Conservation (phyloP, 441 rosid genomes). For the Arabidopsis lyrata region DNA sequence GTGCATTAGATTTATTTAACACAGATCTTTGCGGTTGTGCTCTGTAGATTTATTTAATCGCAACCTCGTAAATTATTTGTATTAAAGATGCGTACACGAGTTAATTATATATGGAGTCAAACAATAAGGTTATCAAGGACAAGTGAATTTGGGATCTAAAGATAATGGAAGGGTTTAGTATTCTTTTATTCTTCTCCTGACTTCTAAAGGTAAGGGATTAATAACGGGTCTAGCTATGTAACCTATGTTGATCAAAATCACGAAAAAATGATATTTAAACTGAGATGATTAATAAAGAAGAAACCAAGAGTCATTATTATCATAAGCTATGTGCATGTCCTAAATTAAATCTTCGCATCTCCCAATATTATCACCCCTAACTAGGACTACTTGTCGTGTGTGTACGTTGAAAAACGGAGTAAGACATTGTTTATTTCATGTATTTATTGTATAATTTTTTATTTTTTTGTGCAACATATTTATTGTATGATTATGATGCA, state of each 20-base stretch:
- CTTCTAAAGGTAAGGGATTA: not conserved
- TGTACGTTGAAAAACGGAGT: constrained; percentile 24
- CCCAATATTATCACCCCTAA: constrained; percentile 33
- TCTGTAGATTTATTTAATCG: constrained; percentile 54
- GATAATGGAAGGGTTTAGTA: not conserved
- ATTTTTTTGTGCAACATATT: not conserved
- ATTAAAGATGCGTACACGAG: not conserved
- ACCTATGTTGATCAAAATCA: not conserved
- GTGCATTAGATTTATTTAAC: constrained; percentile 11
- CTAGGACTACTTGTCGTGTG: constrained; percentile 40
- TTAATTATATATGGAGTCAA: constrained; percentile 9
- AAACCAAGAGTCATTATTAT: constrained; percentile 17
- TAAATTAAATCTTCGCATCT: constrained; percentile 19
- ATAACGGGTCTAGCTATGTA: not conserved
- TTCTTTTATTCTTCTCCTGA: not conserved
- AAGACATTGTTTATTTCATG: constrained; percentile 1
- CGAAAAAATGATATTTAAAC: not conserved
- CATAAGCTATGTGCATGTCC: constrained; percentile 4
- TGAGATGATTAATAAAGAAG: constrained; percentile 16
- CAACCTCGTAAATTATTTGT: not conserved
- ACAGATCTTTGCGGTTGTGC: constrained; percentile 24
- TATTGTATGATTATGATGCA: not conserved
- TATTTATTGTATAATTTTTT: not conserved
- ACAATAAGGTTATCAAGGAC: constrained; percentile 16
- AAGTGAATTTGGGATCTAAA: constrained; percentile 28